Conservation (phyloP, 306 rosid species). For the barrel medic (Medicago truncatula) region DNA sequence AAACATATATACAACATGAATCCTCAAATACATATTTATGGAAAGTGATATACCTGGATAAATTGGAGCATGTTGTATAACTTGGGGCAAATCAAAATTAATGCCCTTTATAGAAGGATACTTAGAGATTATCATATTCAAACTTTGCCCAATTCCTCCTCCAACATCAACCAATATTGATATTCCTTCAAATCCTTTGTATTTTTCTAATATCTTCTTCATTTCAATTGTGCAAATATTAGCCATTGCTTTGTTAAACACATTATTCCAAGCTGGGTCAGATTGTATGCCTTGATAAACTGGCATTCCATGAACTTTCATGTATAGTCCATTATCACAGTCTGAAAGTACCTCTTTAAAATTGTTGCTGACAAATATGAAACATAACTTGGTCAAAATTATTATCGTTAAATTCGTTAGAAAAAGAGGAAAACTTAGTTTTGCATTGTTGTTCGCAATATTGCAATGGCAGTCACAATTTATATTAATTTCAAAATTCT, state of each 20-base stretch:
- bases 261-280: conserved; percentile 35
- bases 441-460: no score
- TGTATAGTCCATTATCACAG: conserved; percentile 24
- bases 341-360: conserved; percentile 42
- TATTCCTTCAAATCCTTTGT: conserved; percentile 46
- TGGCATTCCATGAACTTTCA: conserved; percentile 43
- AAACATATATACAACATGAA: neutral
- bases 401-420: no score
- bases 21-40: neutral
- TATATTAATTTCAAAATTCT: no score
- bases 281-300: conserved; percentile 30
- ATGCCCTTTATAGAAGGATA: conserved; percentile 46
- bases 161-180: conserved; percentile 45
- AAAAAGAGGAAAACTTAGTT: no score
- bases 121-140: conserved; percentile 37
- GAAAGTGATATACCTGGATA: conserved; percentile 12
- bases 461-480: no score
- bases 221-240: conserved; percentile 16
- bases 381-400: neutral
- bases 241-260: conserved; percentile 38
- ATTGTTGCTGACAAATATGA: conserved; percentile 25
- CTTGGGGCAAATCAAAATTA: conserved; percentile 48
- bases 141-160: conserved; percentile 36
- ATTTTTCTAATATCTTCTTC: conserved; percentile 37
- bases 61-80: conserved; percentile 37